Base-by-base conservation (phyloP, 2,329 filamentous ascomycete genomes). In the Neurospora sp. region DNA sequence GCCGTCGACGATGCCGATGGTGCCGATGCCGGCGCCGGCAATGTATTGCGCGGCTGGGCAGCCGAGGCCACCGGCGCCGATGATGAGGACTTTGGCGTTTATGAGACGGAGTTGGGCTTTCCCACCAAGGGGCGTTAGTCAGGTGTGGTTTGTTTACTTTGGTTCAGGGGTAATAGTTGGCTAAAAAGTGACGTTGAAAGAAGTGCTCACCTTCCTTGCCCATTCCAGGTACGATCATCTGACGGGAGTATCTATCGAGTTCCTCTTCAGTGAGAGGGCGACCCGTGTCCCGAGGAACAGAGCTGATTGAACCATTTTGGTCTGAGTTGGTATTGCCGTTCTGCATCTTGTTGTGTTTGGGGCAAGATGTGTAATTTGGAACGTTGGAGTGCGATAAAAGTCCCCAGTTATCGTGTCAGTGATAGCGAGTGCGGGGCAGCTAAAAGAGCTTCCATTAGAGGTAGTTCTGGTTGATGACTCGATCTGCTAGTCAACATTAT, bases 11-110 rank as follows among this genome's bases (percentile, higher is more conserved):
- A 99, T 82, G 0, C 95, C 94, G 19, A 99, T 80, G 0, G 85
- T 91, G 8, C 94, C 93, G 1, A 97, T 86, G 0, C 96, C 96
- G 1, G 96, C 92, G 28, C 93, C 95, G 10, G 93, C 92, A 1
- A 99, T 87, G 77, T 99, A 99, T n/a, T 92, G 87, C 0, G 94
- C 92, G 12, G 96, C 93, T 11, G 96, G 96, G 78, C 93, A 98
- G 11, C 96, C 96, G 12, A 99, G 82, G 0, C 96, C 96, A 6
- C 96, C 96, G 1, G 92, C 90, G 11, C 96, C 96, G 33, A 99
- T 86, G 66, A 99, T 84, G 8, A 98, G 85, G 5, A 97, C 89
- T 23, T 84, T 88, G 0, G 92, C 84, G 0, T 84, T 82, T 75
- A 88, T 91, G 17, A 98, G 83, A 39, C 87, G 85, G 6, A 95